phyloP scores from a whole-genome alignment of 148 eudicot genomes.

The Oxyria digyna region DNA sequence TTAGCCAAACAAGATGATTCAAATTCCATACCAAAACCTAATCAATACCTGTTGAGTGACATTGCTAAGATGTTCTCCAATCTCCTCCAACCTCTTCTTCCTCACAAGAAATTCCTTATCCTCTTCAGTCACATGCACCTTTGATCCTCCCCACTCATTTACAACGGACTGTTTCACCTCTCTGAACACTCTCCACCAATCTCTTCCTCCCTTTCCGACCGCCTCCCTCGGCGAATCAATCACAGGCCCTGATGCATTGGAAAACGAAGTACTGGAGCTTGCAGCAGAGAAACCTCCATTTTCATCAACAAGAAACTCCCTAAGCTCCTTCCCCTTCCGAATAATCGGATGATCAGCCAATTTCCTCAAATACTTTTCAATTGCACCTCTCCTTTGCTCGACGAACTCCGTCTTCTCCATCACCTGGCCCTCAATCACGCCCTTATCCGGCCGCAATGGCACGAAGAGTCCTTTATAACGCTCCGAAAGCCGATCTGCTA shows the following conservation, averaged over 20 bases:
- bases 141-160: constrained; percentile 9
- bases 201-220: neutral
- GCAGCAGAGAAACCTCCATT: neutral
- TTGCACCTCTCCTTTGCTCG: constrained; percentile 7
- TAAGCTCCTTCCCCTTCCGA: constrained; percentile 7
- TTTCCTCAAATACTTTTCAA: constrained; percentile 9
- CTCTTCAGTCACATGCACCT: neutral
- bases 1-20: neutral
- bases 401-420: constrained; percentile 10
- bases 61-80: constrained; percentile 1
- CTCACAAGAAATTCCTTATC: constrained; percentile 7
- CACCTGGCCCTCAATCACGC: constrained; percentile 10
- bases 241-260: neutral
- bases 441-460: constrained; percentile 6
- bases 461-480: constrained; percentile 5
- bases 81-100: constrained; percentile 9
- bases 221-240: neutral
- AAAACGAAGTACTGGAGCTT: neutral
- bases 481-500: constrained; percentile 7
- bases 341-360: constrained; percentile 4
- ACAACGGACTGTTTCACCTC: constrained; percentile 9
- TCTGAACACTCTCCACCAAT: constrained; percentile 7
- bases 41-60: constrained; percentile 6
- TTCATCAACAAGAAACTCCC: neutral
- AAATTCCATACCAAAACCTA: neutral